Evolutionary conservation across 352 stramenopile species (phyloP).

Genomic region (Globisporangium cystogenes): DNA sequence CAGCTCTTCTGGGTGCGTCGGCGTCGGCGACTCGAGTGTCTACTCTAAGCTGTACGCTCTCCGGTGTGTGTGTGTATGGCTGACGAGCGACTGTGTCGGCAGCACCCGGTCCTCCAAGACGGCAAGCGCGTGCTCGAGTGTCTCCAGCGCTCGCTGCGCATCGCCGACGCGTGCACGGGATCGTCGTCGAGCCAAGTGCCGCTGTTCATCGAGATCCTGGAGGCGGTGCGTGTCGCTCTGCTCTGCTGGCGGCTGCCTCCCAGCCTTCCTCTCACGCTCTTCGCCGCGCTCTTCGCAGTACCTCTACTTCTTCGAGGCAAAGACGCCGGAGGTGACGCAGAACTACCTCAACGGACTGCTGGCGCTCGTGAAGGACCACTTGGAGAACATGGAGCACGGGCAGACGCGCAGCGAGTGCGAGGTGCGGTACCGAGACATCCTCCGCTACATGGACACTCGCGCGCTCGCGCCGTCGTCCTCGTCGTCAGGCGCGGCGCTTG

Average conservation of each 20-base stretch:
- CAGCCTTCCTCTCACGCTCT: neutral
- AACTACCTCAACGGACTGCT: slow-evolving; percentile 75
- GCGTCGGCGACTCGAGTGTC: no score
- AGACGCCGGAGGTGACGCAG: slow-evolving; percentile 60
- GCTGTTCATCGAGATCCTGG: slow-evolving; percentile 97
- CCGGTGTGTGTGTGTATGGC: neutral
- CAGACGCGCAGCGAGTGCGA: slow-evolving; percentile 66
- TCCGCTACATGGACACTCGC: slow-evolving; percentile 67
- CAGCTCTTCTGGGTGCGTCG: slow-evolving; percentile 93
- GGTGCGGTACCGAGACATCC: slow-evolving; percentile 79
- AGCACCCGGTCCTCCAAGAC: slow-evolving; percentile 85
- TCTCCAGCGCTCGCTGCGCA: slow-evolving; percentile 94
- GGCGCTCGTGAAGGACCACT: slow-evolving; percentile 91
- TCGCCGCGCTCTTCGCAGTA: slow-evolving; percentile 44
- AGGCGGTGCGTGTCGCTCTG: slow-evolving; percentile 46
- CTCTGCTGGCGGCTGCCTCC: neutral
- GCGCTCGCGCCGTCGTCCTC: slow-evolving; percentile 13
- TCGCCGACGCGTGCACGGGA: slow-evolving; percentile 87
- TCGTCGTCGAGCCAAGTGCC: slow-evolving; percentile 81
- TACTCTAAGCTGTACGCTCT: no score
- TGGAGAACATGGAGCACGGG: slow-evolving; percentile 87
- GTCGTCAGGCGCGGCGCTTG: neutral
- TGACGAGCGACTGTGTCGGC: slow-evolving; percentile 1
- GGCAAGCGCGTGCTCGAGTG: slow-evolving; percentile 95
- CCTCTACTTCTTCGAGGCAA: slow-evolving; percentile 93